Base-by-base conservation (phyloP, 2,329 filamentous ascomycete species). In the Saccharata proteae region DNA sequence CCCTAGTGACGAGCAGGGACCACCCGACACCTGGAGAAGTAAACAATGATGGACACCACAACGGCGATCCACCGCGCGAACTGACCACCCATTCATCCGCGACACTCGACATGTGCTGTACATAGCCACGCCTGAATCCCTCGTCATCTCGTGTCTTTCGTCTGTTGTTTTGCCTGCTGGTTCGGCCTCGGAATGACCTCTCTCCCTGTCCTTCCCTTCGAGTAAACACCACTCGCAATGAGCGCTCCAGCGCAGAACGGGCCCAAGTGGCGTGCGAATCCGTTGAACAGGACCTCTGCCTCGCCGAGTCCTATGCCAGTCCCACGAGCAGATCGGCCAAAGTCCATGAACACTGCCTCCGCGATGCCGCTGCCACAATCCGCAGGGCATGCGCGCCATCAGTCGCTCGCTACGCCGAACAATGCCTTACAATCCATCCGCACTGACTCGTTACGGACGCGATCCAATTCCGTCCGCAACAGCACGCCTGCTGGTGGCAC, bases 181-280 rank as follows among this genome's bases (percentile, higher is more conserved):
- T n/a, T 21, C 19, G n/a, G 19, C 19, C 19, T n/a, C 19, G 19
- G 19, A 21, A 21, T 21, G 19, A 7, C 19, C 19, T n/a, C n/a
- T 21, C 7, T 7, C n/a, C 19, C 19, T n/a, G 19, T n/a, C 19
- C n/a, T 21, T 7, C 7, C n/a, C 19, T n/a, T n/a, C 19, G 19
- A 21, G 19, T 21, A 21, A 21, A 21, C 19, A 21, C 19, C 7
- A 7, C 7, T n/a, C 31, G 22, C 30, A 41, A 74, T 72, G 67
- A 64, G 65, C 48, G 62, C 59, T 34, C 67, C 68, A 53, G 62
- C 69, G 40, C 62, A 67, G 46, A 72, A 67, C 54, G 71, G 72
- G 55, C 72, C 77, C 44, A 71, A 78, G 52, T 81, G 77, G 64
- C 77, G 84, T 47, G 80, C 75, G 52, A 88, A 83, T 59, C 80